Evolutionary conservation across 176 grass and related monocot genomes (phyloP), one percentile per base, ranked within the genome.

Genomic region (Aegilops tauschii): DNA sequence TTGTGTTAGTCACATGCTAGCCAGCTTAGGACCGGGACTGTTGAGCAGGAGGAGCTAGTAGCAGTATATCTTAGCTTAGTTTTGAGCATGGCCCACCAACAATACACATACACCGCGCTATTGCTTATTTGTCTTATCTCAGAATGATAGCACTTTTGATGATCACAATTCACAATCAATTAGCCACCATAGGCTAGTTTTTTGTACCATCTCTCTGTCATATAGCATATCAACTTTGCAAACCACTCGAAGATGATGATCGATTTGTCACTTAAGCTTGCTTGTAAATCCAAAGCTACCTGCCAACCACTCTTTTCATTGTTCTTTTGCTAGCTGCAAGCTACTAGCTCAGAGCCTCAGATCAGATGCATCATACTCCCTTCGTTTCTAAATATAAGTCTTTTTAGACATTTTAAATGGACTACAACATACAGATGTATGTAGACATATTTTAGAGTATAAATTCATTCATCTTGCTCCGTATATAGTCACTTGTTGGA

Each of bases 1-100:
- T 29, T 75, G 85, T 81, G 85, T 52, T 36, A 36, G 78, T 37
- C 85, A 73, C 78, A 80, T 65, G 83, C 62, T 69, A 79, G 36
- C 49, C 14, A 59, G 7, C 18, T 59, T 59, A 40, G 35, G 50
- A 36, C 30, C 32, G 13, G 39, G 66, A 80, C 65, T 81, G 67
- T 28, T 52, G 14, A n/a, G 20, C 56, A 59, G 6, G 18, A 59
- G 23, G 23, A 25, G 23, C 23, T 25, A 25, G 23, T 25, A 25
- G 23, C 23, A 25, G 49, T 52, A 16, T 50, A 50, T 50, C 5
- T 21, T 58, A 59, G 56, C 56, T 59, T 59, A n/a, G 56, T 7
- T 59, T 52, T 17, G 49, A 59, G 5, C 56, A 52, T 52, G 49
- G 49, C 56, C 17, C 56, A 21, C 18, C 6, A 59, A 58, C 1